Percentiles rank a stretch among this genome's conserved stretches.
Conservation (phyloP, 2,329 filamentous ascomycete genomes). For the Ophiostoma piceae region DNA sequence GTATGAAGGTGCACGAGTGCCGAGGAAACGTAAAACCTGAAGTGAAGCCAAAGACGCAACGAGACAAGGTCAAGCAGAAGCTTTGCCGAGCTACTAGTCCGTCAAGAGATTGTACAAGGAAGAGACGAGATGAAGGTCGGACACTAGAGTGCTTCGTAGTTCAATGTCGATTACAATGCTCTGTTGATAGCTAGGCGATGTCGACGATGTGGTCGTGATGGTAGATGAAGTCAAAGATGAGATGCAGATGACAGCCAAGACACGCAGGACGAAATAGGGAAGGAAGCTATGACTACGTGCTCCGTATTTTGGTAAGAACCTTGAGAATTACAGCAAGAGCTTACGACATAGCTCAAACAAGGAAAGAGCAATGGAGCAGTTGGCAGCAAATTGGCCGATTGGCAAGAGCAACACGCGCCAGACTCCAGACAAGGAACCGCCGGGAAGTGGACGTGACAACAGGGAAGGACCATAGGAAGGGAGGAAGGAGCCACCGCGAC, state of each 20-base stretch:
- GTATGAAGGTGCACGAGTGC: neutral
- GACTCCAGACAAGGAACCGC: neutral
- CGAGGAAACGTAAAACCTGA: too few relatives aligned
- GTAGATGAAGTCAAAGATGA: conserved; percentile 5
- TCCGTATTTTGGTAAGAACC: too few relatives aligned
- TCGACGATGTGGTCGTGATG: neutral
- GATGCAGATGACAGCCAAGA: conserved; percentile 1
- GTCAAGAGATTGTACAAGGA: neutral
- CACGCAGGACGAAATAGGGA: neutral
- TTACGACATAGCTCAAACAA: neutral
- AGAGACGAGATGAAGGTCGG: neutral
- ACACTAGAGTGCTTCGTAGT: neutral
- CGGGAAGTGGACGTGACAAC: neutral
- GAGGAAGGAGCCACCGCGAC: neutral
- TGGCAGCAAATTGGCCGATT: neutral
- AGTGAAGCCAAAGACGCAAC: neutral
- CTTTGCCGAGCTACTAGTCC: neutral
- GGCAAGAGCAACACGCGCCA: neutral
- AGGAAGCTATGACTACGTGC: neutral
- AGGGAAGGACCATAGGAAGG: neutral
- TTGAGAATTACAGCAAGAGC: neutral
- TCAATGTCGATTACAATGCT: neutral
- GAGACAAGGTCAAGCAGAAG: neutral
- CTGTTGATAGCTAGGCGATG: neutral
- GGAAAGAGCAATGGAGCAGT: conserved; percentile 1